Conservation (phyloP, 2,329 filamentous ascomycete genomes). For the Cyphellophora europaea region DNA sequence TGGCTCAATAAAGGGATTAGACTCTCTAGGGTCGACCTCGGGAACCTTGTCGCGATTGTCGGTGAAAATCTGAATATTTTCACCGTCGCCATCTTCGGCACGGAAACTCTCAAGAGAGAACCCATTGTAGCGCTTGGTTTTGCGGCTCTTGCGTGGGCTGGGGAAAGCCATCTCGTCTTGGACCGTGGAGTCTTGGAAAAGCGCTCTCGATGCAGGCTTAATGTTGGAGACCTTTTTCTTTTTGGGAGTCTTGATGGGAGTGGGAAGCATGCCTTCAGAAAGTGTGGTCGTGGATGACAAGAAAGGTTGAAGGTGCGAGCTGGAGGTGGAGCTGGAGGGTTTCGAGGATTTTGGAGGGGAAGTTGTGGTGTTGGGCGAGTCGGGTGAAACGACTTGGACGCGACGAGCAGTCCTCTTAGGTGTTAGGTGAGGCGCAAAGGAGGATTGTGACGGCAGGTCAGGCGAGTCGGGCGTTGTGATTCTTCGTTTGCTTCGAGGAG, state of each 20-base stretch:
- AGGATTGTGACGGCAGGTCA: too few species aligned
- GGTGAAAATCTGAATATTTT: conserved; percentile 49
- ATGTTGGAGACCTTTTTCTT: conserved; percentile 41
- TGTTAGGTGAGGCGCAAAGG: conserved; percentile 15
- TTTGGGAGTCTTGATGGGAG: conserved; percentile 52
- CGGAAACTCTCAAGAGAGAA: conserved; percentile 36
- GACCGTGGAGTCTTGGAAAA: conserved; percentile 37
- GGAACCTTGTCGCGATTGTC: conserved; percentile 54
- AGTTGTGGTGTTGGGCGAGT: conserved; percentile 10
- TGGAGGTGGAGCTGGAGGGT: conserved; percentile 16
- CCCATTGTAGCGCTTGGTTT: conserved; percentile 34
- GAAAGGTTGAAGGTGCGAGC: conserved; percentile 17
- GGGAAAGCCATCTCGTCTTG: conserved; percentile 22
- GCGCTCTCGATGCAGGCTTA: conserved; percentile 37
- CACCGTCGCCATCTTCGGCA: conserved; percentile 18
- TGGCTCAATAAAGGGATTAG: conserved; percentile 44
- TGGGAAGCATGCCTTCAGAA: conserved; percentile 44
- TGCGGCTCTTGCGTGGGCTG: conserved; percentile 37
- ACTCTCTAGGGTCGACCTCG: conserved; percentile 37
- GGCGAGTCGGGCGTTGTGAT: too few species aligned
- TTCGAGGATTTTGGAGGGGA: conserved; percentile 8
- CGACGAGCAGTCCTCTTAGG: conserved; percentile 14
- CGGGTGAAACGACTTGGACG: conserved; percentile 15
- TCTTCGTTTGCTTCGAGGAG: too few species aligned
- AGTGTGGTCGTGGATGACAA: conserved; percentile 22